phyloP scores from a whole-genome alignment of 2,329 filamentous ascomycete genomes.

The Beauveria sp. region DNA sequence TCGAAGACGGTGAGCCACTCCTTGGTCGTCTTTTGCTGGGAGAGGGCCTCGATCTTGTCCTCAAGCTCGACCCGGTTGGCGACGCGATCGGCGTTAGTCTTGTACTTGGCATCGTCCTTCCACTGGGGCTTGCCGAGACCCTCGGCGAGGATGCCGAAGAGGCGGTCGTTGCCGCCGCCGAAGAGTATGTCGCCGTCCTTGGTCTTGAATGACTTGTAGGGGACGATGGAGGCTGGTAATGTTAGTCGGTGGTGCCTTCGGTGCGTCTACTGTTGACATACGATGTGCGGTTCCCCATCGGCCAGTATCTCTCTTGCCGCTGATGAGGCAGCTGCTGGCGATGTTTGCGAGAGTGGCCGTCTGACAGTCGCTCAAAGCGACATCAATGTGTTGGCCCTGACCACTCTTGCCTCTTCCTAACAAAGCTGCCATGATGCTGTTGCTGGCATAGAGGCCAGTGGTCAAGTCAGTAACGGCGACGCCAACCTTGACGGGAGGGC shows the following conservation, averaged over 20 bases:
- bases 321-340: constrained; percentile 83
- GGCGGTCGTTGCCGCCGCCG: constrained; percentile 63
- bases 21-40: constrained; percentile 67
- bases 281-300: constrained; percentile 96
- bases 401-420: constrained; percentile 67
- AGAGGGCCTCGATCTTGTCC: constrained; percentile 67
- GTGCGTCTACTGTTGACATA: constrained; percentile 31
- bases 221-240: constrained; percentile 78
- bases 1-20: constrained; percentile 85
- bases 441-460: constrained; percentile 89
- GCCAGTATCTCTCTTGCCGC: constrained; percentile 77
- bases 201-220: constrained; percentile 78
- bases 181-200: constrained; percentile 63
- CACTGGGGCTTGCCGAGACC: constrained; percentile 51
- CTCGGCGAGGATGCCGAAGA: constrained; percentile 59
- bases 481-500: constrained; percentile 91
- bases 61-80: constrained; percentile 72
- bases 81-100: constrained; percentile 55
- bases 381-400: constrained; percentile 85
- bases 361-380: constrained; percentile 86
- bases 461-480: constrained; percentile 96
- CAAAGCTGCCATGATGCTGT: constrained; percentile 89
- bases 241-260: not conserved
- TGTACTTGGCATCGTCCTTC: constrained; percentile 51
- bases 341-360: constrained; percentile 93